phyloP scores from a whole-genome alignment of 495 filamentous ascomycete genomes.

The Penicillium dipodomyicola region DNA sequence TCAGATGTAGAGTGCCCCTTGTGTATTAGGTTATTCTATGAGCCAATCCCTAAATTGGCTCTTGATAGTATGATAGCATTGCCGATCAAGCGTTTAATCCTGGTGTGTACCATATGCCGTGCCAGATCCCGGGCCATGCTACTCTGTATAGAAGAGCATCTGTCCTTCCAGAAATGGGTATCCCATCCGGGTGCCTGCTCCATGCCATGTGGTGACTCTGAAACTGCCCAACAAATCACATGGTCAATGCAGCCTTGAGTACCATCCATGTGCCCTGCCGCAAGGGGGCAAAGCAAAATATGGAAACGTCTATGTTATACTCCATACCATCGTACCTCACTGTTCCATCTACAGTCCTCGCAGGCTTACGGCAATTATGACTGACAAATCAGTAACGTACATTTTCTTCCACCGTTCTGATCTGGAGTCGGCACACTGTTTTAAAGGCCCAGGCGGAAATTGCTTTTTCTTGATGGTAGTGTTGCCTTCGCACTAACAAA shows the following conservation, averaged over 20 bases:
- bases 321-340: neutral
- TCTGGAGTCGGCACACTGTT: no score
- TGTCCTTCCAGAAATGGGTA: neutral
- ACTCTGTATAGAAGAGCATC: neutral
- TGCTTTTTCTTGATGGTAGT: neutral
- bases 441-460: neutral
- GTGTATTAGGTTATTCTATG: neutral
- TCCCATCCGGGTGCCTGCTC: neutral
- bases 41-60: neutral
- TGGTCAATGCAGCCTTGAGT: neutral
- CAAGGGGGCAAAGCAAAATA: slow-evolving; percentile 3
- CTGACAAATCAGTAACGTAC: no score
- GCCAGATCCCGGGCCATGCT: neutral
- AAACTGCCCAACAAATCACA: neutral
- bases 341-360: neutral
- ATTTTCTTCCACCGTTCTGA: no score
- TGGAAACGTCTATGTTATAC: no score
- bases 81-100: neutral
- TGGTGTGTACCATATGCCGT: neutral
- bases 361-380: no score
- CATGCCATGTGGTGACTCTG: neutral
- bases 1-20: neutral
- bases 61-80: neutral
- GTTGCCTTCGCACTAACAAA: neutral
- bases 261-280: neutral